These are phyloP conservation scores for Fraxinus albicans DNA, from an alignment of 305 asterid genomes.

Conservation along the genomic window DNA sequence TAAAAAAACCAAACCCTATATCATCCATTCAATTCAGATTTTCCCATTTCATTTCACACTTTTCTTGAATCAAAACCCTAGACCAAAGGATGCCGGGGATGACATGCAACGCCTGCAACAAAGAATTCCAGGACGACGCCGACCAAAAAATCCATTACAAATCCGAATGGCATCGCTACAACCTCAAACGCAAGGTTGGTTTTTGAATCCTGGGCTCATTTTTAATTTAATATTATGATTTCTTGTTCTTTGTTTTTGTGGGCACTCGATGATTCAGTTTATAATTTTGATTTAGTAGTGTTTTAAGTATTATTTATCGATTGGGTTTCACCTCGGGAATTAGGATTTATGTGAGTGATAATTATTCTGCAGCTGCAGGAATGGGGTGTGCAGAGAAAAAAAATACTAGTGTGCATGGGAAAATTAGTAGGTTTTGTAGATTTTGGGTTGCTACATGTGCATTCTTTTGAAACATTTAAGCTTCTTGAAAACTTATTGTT, in stretches of 20 bases:
- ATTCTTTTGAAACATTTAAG: not conserved
- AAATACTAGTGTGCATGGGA: not conserved
- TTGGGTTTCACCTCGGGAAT: not conserved
- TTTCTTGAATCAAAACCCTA: not conserved
- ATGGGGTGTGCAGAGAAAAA: not conserved
- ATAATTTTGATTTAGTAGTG: not conserved
- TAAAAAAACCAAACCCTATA: not conserved
- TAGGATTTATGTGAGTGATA: not conserved
- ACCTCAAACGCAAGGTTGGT: conserved; percentile 93
- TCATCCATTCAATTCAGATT: not conserved
- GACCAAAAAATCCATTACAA: conserved; percentile 91
- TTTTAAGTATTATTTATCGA: not conserved
- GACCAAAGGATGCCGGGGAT: conserved; percentile 45
- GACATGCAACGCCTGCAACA: conserved; percentile 91
- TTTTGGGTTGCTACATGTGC: not conserved
- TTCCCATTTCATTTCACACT: not conserved
- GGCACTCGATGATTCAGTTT: not conserved
- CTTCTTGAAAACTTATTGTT: not conserved
- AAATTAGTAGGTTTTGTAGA: not conserved
- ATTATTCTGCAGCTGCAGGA: not conserved
- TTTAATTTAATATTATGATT: not conserved
- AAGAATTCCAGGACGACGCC: conserved; percentile 61
- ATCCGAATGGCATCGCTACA: conserved; percentile 99
- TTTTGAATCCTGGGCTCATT: not conserved
- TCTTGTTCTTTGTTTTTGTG: not conserved